Conservation (phyloP, 371 early-diverging fungal species). For the Zopfochytrium polystomum region DNA sequence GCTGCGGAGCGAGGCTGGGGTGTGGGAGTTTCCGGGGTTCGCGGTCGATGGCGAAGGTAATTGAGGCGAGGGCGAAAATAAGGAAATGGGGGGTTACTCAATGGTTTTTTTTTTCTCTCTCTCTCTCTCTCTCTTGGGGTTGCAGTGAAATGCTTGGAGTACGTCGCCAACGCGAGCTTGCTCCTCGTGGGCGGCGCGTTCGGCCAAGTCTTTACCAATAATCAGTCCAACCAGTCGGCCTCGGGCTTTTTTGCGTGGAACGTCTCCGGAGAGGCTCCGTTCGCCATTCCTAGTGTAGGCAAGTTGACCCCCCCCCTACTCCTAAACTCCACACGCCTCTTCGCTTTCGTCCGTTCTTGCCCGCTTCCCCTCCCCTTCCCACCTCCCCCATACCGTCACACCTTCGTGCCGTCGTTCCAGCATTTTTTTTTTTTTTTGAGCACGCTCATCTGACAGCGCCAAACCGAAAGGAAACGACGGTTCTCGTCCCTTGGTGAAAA, state of each 20-base stretch:
- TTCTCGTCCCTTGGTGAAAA: not conserved
- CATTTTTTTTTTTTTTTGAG: not conserved
- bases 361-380: not conserved
- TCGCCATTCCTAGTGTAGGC: no score
- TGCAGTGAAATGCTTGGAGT: not conserved
- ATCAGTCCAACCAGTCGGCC: not conserved
- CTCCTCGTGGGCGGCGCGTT: not conserved
- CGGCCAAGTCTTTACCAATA: not conserved
- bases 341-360: not conserved
- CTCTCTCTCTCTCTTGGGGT: not conserved
- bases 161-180: not conserved
- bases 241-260: no score
- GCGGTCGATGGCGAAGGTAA: not conserved
- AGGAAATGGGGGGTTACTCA: no score
- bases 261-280: no score
- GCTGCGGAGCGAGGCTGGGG: no score
- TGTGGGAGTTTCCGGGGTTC: not conserved
- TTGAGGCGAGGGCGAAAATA: no score
- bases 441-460: not conserved
- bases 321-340: no score
- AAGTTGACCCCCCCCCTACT: no score
- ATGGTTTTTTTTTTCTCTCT: not conserved
- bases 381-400: no score
- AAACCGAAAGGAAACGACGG: not conserved
- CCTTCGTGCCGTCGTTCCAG: not conserved